Evolutionary conservation across 495 filamentous ascomycete species (phyloP).

Genomic region (Trichoderma reesei): DNA sequence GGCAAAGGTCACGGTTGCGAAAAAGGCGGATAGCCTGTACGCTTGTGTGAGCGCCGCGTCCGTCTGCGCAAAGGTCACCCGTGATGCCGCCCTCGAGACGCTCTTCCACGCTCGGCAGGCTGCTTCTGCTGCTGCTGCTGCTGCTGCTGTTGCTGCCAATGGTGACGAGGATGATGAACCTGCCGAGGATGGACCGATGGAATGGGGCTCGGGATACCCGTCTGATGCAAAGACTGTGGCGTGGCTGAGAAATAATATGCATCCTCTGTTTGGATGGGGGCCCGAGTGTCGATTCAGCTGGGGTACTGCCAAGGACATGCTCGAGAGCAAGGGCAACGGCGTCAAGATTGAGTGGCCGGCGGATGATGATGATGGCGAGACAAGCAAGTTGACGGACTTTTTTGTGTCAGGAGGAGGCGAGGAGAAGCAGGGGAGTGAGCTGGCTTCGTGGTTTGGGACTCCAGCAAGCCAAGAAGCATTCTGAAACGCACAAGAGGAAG

Average conservation of each 20-base stretch:
- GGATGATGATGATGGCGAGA: conserved; percentile 49
- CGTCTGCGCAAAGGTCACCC: conserved; percentile 90
- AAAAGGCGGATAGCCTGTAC: conserved; percentile 91
- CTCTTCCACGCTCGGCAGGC: conserved; percentile 43
- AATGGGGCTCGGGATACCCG: conserved; percentile 89
- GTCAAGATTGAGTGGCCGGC: conserved; percentile 81
- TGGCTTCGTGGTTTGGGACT: conserved; percentile 55
- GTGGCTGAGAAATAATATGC: conserved; percentile 81
- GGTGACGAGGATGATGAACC: conserved; percentile 11
- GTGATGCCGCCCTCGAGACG: conserved; percentile 78
- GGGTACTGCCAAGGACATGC: conserved; percentile 87
- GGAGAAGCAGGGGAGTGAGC: conserved; percentile 42
- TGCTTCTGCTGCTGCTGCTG: neutral
- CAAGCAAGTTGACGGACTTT: conserved; percentile 63
- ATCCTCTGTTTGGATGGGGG: conserved; percentile 93
- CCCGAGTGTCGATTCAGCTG: conserved; percentile 87
- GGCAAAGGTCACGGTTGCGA: conserved; percentile 73
- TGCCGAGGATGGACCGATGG: conserved; percentile 22
- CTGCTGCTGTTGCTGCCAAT: neutral
- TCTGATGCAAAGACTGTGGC: conserved; percentile 69
- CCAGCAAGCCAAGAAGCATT: conserved; percentile 50
- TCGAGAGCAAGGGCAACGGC: conserved; percentile 53
- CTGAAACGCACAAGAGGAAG: conserved; percentile 16
- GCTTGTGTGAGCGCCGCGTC: conserved; percentile 89
- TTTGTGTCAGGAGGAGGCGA: conserved; percentile 35